These are phyloP conservation scores for Oryza brachyantha DNA, from an alignment of 176 grass and related monocot genomes.

Conservation along the genomic window DNA sequence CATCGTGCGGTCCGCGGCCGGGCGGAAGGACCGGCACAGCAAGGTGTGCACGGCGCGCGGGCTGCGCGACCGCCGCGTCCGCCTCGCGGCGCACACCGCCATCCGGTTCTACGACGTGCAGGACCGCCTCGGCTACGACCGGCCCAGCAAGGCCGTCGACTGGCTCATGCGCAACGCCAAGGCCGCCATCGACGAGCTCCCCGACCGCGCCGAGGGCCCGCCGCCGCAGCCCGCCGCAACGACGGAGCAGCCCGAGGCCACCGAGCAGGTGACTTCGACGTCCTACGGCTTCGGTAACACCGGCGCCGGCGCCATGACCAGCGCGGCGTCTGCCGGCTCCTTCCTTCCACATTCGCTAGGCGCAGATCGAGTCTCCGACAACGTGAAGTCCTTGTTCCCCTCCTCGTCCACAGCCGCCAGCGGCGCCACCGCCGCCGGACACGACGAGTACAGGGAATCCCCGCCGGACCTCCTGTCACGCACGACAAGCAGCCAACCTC, in stretches of 20 bases:
- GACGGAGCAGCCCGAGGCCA: background rate
- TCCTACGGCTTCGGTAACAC: conserved; percentile 52
- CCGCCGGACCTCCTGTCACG: conserved; percentile 67
- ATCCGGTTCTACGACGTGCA: conserved; percentile 99
- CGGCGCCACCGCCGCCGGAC: conserved; percentile 21
- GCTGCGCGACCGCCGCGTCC: conserved; percentile 81
- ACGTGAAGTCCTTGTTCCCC: conserved; percentile 89
- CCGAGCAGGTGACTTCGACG: conserved; percentile 45
- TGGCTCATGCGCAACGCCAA: conserved; percentile 96
- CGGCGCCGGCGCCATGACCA: conserved; percentile 4
- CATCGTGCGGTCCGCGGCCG: conserved; percentile 88
- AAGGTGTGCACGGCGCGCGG: conserved; percentile 94
- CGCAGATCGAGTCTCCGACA: conserved; percentile 58
- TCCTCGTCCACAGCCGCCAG: conserved; percentile 53
- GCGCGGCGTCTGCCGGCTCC: conserved; percentile 22
- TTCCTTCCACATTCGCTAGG: conserved; percentile 74
- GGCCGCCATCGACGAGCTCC: conserved; percentile 74
- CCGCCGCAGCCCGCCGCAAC: conserved; percentile 16
- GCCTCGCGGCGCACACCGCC: conserved; percentile 91
- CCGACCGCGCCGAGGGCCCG: conserved; percentile 41
- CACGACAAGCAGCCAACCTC: conserved; percentile 48
- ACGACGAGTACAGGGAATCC: conserved; percentile 71
- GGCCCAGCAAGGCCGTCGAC: conserved; percentile 96
- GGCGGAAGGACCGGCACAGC: conserved; percentile 96
- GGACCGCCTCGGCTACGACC: conserved; percentile 94